Percentiles rank a stretch among this genome's conserved stretches.
Evolutionary conservation across 164 flowering plant genomes (phyloP).

Genomic region (Liquidambar formosana): DNA sequence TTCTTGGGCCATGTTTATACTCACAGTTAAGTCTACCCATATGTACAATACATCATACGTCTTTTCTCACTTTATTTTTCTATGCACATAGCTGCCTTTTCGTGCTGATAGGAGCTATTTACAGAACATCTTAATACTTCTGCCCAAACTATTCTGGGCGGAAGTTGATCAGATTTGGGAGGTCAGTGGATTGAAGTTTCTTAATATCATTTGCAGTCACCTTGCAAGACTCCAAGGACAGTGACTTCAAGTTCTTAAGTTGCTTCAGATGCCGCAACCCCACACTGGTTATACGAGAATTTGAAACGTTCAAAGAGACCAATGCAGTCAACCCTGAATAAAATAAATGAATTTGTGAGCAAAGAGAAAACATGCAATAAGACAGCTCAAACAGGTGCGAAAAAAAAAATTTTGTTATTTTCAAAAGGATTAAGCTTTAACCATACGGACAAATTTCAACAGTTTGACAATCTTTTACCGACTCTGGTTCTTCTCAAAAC

Average conservation of each 20-base stretch:
- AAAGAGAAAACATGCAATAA: too few relatives aligned
- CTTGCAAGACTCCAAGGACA: conserved; percentile 79
- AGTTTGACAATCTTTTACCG: too few relatives aligned
- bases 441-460: too few relatives aligned
- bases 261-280: conserved; percentile 69
- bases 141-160: conserved; percentile 54
- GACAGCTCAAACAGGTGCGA: too few relatives aligned
- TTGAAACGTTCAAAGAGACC: conserved; percentile 77
- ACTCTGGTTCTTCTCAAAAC: too few relatives aligned
- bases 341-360: neutral
- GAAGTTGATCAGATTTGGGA: conserved; percentile 63
- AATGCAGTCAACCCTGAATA: conserved; percentile 67
- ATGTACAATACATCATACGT: neutral
- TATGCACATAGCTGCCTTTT: neutral
- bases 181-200: conserved; percentile 68
- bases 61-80: neutral
- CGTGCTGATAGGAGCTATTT: conserved; percentile 5
- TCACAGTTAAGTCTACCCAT: neutral
- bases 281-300: conserved; percentile 60
- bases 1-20: too few relatives aligned
- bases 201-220: conserved; percentile 76
- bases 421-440: too few relatives aligned
- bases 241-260: conserved; percentile 66
- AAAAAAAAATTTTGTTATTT: too few relatives aligned
- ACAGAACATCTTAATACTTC: neutral